Base-by-base conservation (phyloP, 495 filamentous ascomycete species). In the Daldinia decipiens region DNA sequence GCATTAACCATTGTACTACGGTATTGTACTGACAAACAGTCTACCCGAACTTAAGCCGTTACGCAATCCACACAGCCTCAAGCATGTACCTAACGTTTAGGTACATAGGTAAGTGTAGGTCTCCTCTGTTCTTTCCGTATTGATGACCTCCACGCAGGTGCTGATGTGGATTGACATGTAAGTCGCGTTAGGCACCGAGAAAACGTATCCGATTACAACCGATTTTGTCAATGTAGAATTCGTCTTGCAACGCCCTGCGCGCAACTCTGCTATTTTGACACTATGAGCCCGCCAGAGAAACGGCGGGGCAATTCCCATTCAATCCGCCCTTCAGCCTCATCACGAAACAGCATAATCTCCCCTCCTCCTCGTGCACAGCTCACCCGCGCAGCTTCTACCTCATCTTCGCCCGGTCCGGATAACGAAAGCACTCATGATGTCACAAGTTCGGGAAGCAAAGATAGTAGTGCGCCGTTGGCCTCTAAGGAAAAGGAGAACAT, bases 341-440 rank as follows among this genome's bases (percentile, higher is more conserved):
- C 67, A 57, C 64, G 62, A 70, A 68, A 36, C 34, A 70, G 50
- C 57, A 73, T 78, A 61, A 82, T 84, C 43, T 73, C 79, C 19
- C 74, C 77, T 24, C 82, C 80, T 40, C 81, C 81, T 29, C 79
- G 80, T 43, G 82, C 75, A n/a, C 73, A 76, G 50, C 71, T 76
- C 59, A 77, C 63, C 50, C 67, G 73, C 36, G 75, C 76, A 17
- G 74, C 77, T 43, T 77, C 76, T 52, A 71, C 79, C 8, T 74
- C 76, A 17, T 75, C 82, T 43, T 79, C 80, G 8, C 79, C 77
- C 15, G 59, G 74, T 21, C 72, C 77, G 32, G 77, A 79, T 47
- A 74, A 76, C 58, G 69, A 71, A 27, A 70, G 21, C 50, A 62
- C 36, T 51, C 65, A 68, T 45, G 70, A 73, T 53, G 13, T 45